Base-by-base conservation (phyloP, 2,329 filamentous ascomycete species). In the Penicillium glabrum region DNA sequence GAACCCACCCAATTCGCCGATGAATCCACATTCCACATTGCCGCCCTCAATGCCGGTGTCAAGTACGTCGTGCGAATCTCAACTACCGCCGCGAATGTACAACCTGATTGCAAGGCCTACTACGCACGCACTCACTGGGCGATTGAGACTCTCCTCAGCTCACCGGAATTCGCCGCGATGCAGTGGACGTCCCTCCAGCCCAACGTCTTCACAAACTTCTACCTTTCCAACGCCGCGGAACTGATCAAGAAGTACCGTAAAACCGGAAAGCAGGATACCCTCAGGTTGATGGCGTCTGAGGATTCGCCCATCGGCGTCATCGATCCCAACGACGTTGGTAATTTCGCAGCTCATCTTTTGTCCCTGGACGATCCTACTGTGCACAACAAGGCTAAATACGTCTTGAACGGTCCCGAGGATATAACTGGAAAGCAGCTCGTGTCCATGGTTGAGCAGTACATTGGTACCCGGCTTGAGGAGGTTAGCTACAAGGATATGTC, bases 51-150 rank as follows among this genome's bases (percentile, higher is more conserved):
- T 3, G 75, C 73, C 1, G 71, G 75, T 11, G 71, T 79, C 2
- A 59, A 75, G 46, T 79, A 79, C 49, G 69, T 79, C 10, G 76
- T 79, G 5, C 72, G 75, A 1, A 75, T 79, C 56, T 79, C 75
- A 0, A 79, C 77, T 0, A 75, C 67, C 0, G 71, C 70, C 1
- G 61, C 68, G 0, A 74, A 75, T 23, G 71, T 78, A 2, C 66
- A 65, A n/a, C 74, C 77, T 0, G 69, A 73, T 51, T 69, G 13
- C 44, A 37, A 19, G 0, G 70, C 67, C 0, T 78, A 74, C 59
- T 79, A 79, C 51, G 48, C 71, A 3, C 68, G 76, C 5, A 35
- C 61, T 0, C 76, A 79, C 47, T 79, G 75, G 76, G 77, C 77
- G 0, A 72, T 79, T 19, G 76, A 79, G 59, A 21, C 64, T 5